phyloP scores from a whole-genome alignment of 2,329 filamentous ascomycete genomes.

The Xylaria sp. region DNA sequence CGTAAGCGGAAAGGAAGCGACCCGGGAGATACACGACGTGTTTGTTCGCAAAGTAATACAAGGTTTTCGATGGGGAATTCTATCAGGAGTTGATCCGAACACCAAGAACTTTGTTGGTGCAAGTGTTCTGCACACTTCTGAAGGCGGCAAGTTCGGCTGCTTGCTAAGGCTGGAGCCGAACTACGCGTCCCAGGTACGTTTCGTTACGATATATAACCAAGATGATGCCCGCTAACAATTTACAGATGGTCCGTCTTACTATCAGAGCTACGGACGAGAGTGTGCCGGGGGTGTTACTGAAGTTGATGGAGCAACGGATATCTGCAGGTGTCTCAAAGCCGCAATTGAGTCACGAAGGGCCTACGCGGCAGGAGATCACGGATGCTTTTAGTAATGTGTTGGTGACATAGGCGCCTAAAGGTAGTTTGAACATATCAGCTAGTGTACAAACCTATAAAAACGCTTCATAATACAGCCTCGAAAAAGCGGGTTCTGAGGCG shows the following conservation, averaged over 20 bases:
- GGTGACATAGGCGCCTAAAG: slow-evolving; percentile 53
- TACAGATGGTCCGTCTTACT: slow-evolving; percentile 89
- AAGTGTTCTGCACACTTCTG: slow-evolving; percentile 83
- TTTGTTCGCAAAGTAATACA: slow-evolving; percentile 80
- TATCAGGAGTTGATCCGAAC: slow-evolving; percentile 91
- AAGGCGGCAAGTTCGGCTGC: slow-evolving; percentile 92
- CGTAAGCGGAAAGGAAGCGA: slow-evolving; percentile 62
- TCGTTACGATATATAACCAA: not conserved
- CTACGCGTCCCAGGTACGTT: slow-evolving; percentile 84
- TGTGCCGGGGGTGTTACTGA: slow-evolving; percentile 82
- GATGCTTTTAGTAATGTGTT: slow-evolving; percentile 68
- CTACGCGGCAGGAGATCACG: slow-evolving; percentile 63
- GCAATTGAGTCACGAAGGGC: slow-evolving; percentile 55
- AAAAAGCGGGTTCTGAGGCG: slow-evolving; percentile 7
- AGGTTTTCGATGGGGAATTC: slow-evolving; percentile 89
- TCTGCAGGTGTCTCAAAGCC: slow-evolving; percentile 62
- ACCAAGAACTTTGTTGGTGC: slow-evolving; percentile 93
- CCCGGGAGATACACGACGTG: slow-evolving; percentile 73
- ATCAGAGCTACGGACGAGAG: slow-evolving; percentile 92
- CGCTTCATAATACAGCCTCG: slow-evolving; percentile 7
- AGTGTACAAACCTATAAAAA: slow-evolving; percentile 33
- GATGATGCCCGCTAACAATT: slow-evolving; percentile 34
- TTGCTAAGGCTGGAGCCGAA: slow-evolving; percentile 94
- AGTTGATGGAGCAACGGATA: slow-evolving; percentile 87
- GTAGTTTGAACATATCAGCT: slow-evolving; percentile 35